Evolutionary conservation across 805 yeast genomes (phyloP).

Genomic region (Teunomyces aglyptinius): DNA sequence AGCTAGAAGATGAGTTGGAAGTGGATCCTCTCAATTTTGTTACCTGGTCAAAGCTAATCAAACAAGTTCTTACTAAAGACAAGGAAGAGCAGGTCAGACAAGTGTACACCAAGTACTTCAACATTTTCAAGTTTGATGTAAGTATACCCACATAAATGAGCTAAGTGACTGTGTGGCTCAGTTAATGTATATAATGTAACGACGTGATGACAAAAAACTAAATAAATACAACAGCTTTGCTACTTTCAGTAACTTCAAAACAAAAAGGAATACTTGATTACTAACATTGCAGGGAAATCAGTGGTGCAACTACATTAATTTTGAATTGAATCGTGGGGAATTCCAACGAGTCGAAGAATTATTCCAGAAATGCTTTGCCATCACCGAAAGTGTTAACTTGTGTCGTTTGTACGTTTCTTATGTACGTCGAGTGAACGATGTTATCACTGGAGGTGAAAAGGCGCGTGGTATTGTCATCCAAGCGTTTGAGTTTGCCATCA

Average conservation of each 20-base stretch:
- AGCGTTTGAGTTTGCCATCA: slow-evolving; percentile 82
- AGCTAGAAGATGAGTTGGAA: slow-evolving; percentile 53
- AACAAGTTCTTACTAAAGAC: slow-evolving; percentile 49
- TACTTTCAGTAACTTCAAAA: background rate
- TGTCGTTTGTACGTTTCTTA: slow-evolving; percentile 79
- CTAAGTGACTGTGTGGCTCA: background rate
- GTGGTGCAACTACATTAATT: slow-evolving; percentile 75
- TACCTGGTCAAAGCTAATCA: slow-evolving; percentile 57
- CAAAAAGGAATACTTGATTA: slow-evolving; percentile 7
- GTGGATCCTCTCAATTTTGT: slow-evolving; percentile 51
- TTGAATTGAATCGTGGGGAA: slow-evolving; percentile 62
- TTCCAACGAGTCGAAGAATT: slow-evolving; percentile 63
- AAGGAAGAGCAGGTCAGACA: slow-evolving; percentile 58
- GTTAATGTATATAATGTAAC: background rate
- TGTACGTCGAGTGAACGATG: slow-evolving; percentile 66
- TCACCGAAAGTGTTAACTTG: slow-evolving; percentile 60
- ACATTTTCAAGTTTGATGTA: slow-evolving; percentile 62
- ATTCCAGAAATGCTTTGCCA: slow-evolving; percentile 61
- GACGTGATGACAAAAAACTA: background rate
- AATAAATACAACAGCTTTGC: slow-evolving; percentile 2
- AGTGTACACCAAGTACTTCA: slow-evolving; percentile 59
- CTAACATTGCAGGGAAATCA: slow-evolving; percentile 36
- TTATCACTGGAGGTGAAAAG: slow-evolving; percentile 78
- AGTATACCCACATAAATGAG: slow-evolving; percentile 10
- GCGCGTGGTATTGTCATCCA: slow-evolving; percentile 71